Percentiles rank a stretch among this genome's conserved stretches.
These are phyloP conservation scores for Hymenoscyphus occultus DNA, from an alignment of 2,329 filamentous ascomycete genomes.

Conservation along the genomic window DNA sequence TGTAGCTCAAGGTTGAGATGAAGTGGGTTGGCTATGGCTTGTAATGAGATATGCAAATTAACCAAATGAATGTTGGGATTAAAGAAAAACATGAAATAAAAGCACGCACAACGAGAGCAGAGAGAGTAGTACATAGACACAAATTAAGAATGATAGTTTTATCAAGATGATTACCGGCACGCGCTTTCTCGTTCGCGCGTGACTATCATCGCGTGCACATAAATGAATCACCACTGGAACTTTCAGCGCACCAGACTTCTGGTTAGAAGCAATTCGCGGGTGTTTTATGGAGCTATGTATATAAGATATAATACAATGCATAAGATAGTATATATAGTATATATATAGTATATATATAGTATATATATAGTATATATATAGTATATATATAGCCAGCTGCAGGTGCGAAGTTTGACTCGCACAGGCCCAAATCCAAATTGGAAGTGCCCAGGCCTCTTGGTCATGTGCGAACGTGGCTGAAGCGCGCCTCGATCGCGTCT, in stretches of 20 bases:
- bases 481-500: too few relatives aligned
- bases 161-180: constrained; percentile 4
- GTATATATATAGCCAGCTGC: too few relatives aligned
- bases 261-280: background rate
- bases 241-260: background rate
- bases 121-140: background rate
- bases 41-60: background rate
- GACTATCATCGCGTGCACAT: constrained; percentile 1
- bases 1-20: background rate
- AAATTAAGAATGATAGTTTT: background rate
- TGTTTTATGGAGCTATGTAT: background rate
- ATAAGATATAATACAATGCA: background rate
- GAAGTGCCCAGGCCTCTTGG: too few relatives aligned
- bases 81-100: background rate
- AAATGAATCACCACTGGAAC: constrained; percentile 5
- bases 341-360: too few relatives aligned
- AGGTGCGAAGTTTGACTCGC: too few relatives aligned
- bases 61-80: background rate
- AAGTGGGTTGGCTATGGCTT: background rate
- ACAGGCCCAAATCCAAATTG: too few relatives aligned
- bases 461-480: too few relatives aligned
- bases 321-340: too few relatives aligned
- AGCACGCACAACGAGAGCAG: background rate
- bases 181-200: constrained; percentile 1
- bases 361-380: too few relatives aligned